Evolutionary conservation across 2,329 filamentous ascomycete species (phyloP), one percentile per base, ranked within the genome.

Genomic region (Trichophyton simii): DNA sequence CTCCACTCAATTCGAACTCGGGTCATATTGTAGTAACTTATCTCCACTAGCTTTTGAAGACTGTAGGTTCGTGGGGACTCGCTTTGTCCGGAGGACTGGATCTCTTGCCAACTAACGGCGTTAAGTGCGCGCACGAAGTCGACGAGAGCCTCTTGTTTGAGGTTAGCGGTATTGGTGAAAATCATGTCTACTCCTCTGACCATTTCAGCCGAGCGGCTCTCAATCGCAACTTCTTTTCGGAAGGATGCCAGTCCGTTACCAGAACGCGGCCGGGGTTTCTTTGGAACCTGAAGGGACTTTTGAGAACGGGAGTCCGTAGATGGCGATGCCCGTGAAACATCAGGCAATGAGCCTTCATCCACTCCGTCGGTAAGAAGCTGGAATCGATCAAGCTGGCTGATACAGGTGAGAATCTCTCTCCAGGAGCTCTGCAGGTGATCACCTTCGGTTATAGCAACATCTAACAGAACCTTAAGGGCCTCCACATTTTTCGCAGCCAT

Each of bases 1-100:
- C 88, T 95, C 94, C 94, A 99, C 72, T 99, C 94, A 68, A 97
- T 97, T 68, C 94, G 87, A 41, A 99, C 92, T 79, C 94, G 86
- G 63, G 89, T 91, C 94, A 99, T 99, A 78, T 99, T 99, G 83
- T 99, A 99, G 75, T 96, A 96, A 73, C 90, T 95, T 74, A 99
- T 97, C 75, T 99, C 94, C 15, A 99, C 95, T 65, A 99, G 84
- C 75, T 99, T 99, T 71, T 99, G 94, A 64, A 99, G 78, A 76
- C 91, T 96, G 80, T 96, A 99, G 7, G 92, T 99, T 60, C 95
- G 85, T 9, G 94, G 94, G 22, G 90, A 95, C 63, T 99, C 94
- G 70, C 92, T 96, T 61, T 92, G 89, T 0, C 94, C 94, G 0
- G 94, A 97, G 2, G 94, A 95, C 72, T 95, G 92, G 70, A 99